A percentile compares a stretch with the other conserved stretches of the same genome.
These are phyloP conservation scores for Neurospora crassa DNA, from an alignment of 2,329 filamentous ascomycete species.

Conservation along the genomic window DNA sequence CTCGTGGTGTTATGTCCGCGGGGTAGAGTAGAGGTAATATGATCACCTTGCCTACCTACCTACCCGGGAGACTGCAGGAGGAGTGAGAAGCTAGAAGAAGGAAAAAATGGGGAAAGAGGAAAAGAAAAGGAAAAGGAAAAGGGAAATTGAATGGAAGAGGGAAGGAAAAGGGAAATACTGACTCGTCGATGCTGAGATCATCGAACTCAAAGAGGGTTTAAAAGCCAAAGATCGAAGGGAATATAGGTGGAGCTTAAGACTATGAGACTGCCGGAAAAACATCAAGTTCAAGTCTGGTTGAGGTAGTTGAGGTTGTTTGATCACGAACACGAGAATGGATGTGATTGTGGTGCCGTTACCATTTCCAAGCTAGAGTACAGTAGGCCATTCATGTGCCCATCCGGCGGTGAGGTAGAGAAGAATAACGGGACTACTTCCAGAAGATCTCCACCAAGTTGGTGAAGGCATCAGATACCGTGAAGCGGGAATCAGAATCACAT, in stretches of 20 bases:
- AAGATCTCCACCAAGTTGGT: neutral
- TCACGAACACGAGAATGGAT: neutral
- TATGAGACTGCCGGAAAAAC: too few species aligned
- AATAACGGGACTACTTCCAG: neutral
- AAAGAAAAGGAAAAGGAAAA: too few species aligned
- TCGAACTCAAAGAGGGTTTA: neutral
- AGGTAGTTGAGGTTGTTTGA: neutral
- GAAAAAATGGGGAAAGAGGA: too few species aligned
- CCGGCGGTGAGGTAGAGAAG: neutral
- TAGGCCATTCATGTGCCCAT: neutral
- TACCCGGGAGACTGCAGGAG: too few species aligned
- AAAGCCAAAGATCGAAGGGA: neutral
- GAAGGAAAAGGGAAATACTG: neutral
- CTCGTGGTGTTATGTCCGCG: neutral
- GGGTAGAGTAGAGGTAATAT: neutral
- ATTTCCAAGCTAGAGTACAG: neutral
- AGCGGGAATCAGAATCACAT: neutral
- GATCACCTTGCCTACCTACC: too few species aligned
- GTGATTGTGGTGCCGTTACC: neutral
- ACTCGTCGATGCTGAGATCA: neutral
- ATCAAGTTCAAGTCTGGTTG: too few species aligned
- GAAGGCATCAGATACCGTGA: neutral
- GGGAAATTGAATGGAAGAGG: too few species aligned
- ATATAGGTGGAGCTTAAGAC: neutral
- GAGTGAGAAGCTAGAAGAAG: neutral